Evolutionary conservation across 2,329 filamentous ascomycete genomes (phyloP).

Genomic region (Fusarium camptoceras): DNA sequence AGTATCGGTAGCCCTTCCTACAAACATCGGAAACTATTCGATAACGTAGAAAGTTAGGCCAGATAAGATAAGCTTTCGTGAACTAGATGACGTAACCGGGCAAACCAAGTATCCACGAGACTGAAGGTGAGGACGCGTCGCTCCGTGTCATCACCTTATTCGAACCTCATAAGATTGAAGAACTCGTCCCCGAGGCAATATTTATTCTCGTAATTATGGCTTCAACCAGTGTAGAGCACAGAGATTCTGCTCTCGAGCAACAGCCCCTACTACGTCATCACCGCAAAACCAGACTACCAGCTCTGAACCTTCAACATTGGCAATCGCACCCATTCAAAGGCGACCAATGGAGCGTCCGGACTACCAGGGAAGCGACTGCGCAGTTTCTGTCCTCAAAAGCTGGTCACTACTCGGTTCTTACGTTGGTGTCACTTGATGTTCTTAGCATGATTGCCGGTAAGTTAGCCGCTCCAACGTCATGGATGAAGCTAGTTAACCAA

Average conservation of each 20-base stretch:
- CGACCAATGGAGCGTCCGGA: neutral
- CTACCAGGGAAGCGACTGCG: neutral
- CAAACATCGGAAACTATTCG: neutral
- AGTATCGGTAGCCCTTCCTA: neutral
- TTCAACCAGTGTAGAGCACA: accelerated
- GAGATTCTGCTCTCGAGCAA: neutral
- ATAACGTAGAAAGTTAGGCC: neutral
- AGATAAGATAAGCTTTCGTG: neutral
- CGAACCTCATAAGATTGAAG: neutral
- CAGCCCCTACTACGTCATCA: neutral
- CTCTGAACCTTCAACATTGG: slow-evolving; percentile 19
- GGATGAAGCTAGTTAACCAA: accelerated
- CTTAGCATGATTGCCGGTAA: slow-evolving; percentile 21
- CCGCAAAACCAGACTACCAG: neutral
- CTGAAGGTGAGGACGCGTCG: neutral
- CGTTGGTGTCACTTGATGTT: slow-evolving; percentile 15
- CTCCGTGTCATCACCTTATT: neutral
- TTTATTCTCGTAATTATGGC: neutral
- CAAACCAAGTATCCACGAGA: neutral
- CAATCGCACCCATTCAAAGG: slow-evolving; percentile 6
- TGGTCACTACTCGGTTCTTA: slow-evolving; percentile 11
- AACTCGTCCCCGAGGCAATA: neutral
- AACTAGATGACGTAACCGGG: neutral
- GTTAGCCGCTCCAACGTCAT: accelerated
- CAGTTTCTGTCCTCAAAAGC: slow-evolving; percentile 6